Evolutionary conservation across 2,329 filamentous ascomycete species (phyloP).

Genomic region (Apiospora sp.): DNA sequence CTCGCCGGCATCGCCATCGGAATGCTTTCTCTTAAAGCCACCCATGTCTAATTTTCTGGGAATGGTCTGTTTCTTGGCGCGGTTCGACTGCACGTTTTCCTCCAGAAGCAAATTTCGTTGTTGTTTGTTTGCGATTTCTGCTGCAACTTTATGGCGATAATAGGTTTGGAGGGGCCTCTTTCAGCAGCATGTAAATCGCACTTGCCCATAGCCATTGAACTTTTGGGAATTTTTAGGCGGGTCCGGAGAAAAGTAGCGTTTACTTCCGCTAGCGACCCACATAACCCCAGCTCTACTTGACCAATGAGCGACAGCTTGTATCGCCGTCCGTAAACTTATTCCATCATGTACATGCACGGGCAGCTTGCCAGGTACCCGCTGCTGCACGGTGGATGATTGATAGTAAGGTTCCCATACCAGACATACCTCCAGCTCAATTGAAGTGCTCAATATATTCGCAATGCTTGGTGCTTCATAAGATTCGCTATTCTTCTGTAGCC

Average conservation of each 20-base stretch:
- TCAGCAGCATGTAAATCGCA: neutral
- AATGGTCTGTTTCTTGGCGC: neutral
- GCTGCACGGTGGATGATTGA: neutral
- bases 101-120: neutral
- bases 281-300: neutral
- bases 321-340: neutral
- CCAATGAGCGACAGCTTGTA: conserved; percentile 1
- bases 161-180: conserved; percentile 6
- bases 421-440: conserved; percentile 4
- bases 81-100: neutral
- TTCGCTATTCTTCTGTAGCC: neutral
- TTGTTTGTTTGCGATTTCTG: neutral
- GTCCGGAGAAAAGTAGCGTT: conserved; percentile 14
- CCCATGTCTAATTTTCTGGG: conserved; percentile 28
- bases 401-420: neutral
- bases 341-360: neutral
- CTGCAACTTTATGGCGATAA: neutral
- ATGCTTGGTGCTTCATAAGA: neutral
- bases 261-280: neutral
- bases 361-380: neutral
- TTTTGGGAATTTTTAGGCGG: conserved; percentile 15
- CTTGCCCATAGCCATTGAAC: conserved; percentile 10
- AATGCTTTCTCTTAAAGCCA: conserved; percentile 41
- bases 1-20: conserved; percentile 34
- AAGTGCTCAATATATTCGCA: neutral